These are phyloP conservation scores for Sphaceloma murrayae DNA, from an alignment of 2,329 filamentous ascomycete genomes.

Conservation along the genomic window DNA sequence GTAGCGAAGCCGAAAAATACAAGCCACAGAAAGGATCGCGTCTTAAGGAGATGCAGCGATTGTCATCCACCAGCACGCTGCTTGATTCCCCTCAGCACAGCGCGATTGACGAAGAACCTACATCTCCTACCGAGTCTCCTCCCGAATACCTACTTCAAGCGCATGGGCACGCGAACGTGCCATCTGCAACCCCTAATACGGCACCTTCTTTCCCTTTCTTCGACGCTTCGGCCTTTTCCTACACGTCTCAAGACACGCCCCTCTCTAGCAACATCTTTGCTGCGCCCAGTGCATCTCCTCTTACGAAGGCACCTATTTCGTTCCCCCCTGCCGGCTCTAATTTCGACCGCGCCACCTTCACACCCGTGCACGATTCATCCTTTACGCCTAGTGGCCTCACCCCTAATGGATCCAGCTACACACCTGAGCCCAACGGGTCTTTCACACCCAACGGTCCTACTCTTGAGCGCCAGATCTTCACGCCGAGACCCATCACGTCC, in stretches of 20 bases:
- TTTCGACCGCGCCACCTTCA: neutral
- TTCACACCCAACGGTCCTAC: neutral
- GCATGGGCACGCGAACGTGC: neutral
- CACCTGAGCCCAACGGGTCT: neutral
- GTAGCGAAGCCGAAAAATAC: conserved; percentile 31
- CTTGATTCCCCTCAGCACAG: conserved; percentile 6
- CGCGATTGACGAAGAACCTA: neutral
- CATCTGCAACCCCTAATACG: neutral
- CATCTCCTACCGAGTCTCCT: conserved; percentile 6
- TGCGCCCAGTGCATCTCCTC: neutral
- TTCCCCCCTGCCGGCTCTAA: conserved; percentile 2
- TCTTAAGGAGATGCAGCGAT: conserved; percentile 30
- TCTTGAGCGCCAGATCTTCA: neutral
- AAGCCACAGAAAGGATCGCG: conserved; percentile 36
- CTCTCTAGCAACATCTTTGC: neutral
- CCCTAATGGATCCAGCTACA: neutral
- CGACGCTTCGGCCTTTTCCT: neutral
- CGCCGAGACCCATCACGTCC: neutral
- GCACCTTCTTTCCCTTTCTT: neutral
- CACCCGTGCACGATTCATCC: neutral
- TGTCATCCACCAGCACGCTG: conserved; percentile 18
- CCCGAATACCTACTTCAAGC: conserved; percentile 1
- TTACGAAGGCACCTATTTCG: neutral
- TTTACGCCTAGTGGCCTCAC: neutral
- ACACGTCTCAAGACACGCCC: conserved; percentile 6